Percentiles rank a stretch among this genome's conserved stretches.
Conservation (phyloP, 2,329 filamentous ascomycete genomes). For the Neofusicoccum sp. region DNA sequence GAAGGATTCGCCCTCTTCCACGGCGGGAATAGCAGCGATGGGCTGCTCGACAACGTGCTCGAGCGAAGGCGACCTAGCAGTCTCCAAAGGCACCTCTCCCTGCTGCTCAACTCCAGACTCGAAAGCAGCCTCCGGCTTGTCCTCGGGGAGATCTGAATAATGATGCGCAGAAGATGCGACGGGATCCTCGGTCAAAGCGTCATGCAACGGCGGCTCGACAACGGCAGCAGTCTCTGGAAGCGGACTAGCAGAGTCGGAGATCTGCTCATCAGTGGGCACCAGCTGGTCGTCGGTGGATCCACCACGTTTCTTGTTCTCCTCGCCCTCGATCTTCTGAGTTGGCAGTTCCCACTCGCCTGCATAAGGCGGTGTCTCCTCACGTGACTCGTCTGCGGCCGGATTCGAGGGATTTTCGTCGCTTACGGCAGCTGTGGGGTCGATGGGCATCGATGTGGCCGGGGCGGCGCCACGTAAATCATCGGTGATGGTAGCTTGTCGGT, state of each 20-base stretch:
- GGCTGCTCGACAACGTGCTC: background rate
- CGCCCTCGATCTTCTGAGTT: conserved; percentile 3
- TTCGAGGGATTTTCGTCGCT: conserved; percentile 9
- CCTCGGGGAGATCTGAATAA: background rate
- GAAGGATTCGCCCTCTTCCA: conserved; percentile 1
- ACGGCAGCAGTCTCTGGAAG: background rate
- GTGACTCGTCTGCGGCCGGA: background rate
- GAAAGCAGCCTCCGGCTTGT: background rate
- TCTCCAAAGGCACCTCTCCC: background rate
- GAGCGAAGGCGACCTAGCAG: background rate
- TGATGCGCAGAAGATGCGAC: background rate
- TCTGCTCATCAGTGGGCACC: background rate
- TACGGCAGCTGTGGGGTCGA: conserved; percentile 4
- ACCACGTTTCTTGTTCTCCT: conserved; percentile 16
- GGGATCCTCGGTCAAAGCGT: conserved; percentile 10
- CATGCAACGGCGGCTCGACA: background rate
- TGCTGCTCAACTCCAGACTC: background rate
- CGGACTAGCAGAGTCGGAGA: background rate
- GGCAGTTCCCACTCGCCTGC: conserved; percentile 18
- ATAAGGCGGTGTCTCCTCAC: conserved; percentile 9
- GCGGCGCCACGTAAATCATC: conserved; percentile 15
- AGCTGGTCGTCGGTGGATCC: background rate
- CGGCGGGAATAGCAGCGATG: background rate
- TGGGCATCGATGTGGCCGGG: background rate
- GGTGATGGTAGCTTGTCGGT: background rate